Conservation (phyloP, 2,329 filamentous ascomycete species). For the Plenodomus tracheiphilus region DNA sequence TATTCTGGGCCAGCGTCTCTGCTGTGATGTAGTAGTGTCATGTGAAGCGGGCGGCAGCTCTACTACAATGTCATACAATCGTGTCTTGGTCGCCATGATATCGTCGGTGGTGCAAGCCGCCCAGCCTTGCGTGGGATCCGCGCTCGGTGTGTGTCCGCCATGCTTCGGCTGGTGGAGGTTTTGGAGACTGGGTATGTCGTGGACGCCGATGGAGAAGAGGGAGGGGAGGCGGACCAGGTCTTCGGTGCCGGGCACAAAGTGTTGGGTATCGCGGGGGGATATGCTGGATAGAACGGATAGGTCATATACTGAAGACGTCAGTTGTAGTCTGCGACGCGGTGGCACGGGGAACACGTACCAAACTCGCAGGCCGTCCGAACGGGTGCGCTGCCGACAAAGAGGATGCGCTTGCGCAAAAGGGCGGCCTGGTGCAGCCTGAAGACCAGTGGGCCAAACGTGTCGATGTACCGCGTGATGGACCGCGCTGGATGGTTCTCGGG, state of each 20-base stretch:
- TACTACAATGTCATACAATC: slow-evolving; percentile 87
- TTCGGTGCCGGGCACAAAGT: slow-evolving; percentile 65
- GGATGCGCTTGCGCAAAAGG: slow-evolving; percentile 80
- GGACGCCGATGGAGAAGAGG: slow-evolving; percentile 90
- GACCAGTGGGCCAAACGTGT: slow-evolving; percentile 85
- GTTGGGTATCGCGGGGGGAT: slow-evolving; percentile 70
- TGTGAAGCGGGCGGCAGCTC: slow-evolving; percentile 73
- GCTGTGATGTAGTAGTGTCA: slow-evolving; percentile 54
- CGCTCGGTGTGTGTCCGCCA: slow-evolving; percentile 46
- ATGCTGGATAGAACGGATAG: slow-evolving; percentile 92
- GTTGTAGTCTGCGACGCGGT: not conserved
- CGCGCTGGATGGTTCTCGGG: slow-evolving; percentile 83
- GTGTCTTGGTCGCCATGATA: slow-evolving; percentile 82
- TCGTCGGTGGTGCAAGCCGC: slow-evolving; percentile 95
- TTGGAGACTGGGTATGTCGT: slow-evolving; percentile 82
- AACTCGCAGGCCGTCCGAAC: slow-evolving; percentile 87
- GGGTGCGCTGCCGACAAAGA: slow-evolving; percentile 84
- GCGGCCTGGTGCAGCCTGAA: slow-evolving; percentile 91
- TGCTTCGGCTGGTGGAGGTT: slow-evolving; percentile 53
- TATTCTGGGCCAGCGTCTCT: slow-evolving; percentile 76
- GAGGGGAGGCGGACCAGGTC: slow-evolving; percentile 70
- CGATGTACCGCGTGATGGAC: slow-evolving; percentile 75
- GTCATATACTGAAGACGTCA: slow-evolving; percentile 71
- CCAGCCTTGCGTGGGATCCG: slow-evolving; percentile 66
- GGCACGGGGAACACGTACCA: slow-evolving; percentile 58